Conservation (phyloP, 441 rosid species). For the Pelargonium myrrhifolium region DNA sequence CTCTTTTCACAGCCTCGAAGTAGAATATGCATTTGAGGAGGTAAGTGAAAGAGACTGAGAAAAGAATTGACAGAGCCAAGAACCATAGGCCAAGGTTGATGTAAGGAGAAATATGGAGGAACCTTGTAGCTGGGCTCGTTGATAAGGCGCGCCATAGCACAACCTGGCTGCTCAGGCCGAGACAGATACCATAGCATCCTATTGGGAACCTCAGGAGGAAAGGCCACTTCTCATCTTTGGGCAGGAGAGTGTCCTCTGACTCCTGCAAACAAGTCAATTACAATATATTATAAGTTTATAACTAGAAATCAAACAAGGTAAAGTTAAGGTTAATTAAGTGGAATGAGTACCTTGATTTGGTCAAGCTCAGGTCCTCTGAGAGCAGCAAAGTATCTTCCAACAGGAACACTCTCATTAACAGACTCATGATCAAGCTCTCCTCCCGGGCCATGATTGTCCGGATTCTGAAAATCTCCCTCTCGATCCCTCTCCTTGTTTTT, state of each 20-base stretch:
- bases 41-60: slow-evolving; percentile 39
- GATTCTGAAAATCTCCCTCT: slow-evolving; percentile 36
- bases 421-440: slow-evolving; percentile 39
- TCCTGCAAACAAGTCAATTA: slow-evolving; percentile 40
- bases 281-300: background rate
- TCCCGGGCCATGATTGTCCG: slow-evolving; percentile 25
- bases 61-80: slow-evolving; percentile 44
- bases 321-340: too few species aligned
- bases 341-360: slow-evolving; percentile 69
- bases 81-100: slow-evolving; percentile 62
- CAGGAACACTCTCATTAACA: slow-evolving; percentile 57
- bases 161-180: slow-evolving; percentile 80
- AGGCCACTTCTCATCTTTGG: slow-evolving; percentile 29
- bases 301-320: background rate
- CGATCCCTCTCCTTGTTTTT: slow-evolving; percentile 36
- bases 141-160: slow-evolving; percentile 75
- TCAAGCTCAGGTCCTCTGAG: slow-evolving; percentile 91
- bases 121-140: slow-evolving; percentile 59
- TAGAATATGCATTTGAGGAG: slow-evolving; percentile 46
- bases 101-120: slow-evolving; percentile 45
- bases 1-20: slow-evolving; percentile 85
- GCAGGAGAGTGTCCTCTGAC: slow-evolving; percentile 73
- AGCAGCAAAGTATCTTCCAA: slow-evolving; percentile 94
- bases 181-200: background rate
- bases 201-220: background rate